Evolutionary conservation across 2,329 filamentous ascomycete genomes (phyloP).

Genomic region (Cercospora zeae-maydis): DNA sequence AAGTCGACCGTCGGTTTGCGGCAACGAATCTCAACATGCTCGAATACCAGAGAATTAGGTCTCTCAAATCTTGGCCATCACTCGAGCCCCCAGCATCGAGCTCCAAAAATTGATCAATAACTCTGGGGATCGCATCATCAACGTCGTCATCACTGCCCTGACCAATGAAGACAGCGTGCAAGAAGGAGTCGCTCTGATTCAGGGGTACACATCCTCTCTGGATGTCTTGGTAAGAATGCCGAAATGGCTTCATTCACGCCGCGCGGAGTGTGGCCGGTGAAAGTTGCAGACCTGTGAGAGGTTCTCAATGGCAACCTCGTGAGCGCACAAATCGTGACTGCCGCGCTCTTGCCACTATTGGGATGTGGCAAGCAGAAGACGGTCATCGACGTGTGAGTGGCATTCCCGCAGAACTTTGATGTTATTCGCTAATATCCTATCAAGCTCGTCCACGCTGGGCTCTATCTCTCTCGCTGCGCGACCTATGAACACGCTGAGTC

Average conservation of each 20-base stretch:
- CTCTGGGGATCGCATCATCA: constrained; percentile 11
- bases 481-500: constrained; percentile 28
- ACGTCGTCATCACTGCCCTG: constrained; percentile 6
- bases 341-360: constrained; percentile 39
- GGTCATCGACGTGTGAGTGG: constrained; percentile 42
- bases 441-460: constrained; percentile 43
- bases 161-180: constrained; percentile 10
- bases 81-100: not conserved
- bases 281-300: constrained; percentile 2
- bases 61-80: constrained; percentile 32
- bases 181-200: constrained; percentile 4
- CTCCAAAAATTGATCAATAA: constrained; percentile 8
- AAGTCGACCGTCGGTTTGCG: not conserved
- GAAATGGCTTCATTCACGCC: constrained; percentile 1
- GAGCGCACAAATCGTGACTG: constrained; percentile 42
- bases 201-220: constrained; percentile 4
- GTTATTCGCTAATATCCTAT: not conserved
- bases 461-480: constrained; percentile 37
- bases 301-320: constrained; percentile 37
- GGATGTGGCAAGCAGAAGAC: constrained; percentile 43
- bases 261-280: constrained; percentile 6
- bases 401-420: too few relatives aligned
- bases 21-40: constrained; percentile 26
- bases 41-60: constrained; percentile 32
- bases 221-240: constrained; percentile 19